Evolutionary conservation across 371 early-diverging fungal genomes (phyloP), one percentile per base, ranked within the genome.

Genomic region (Rhizopus delemar): DNA sequence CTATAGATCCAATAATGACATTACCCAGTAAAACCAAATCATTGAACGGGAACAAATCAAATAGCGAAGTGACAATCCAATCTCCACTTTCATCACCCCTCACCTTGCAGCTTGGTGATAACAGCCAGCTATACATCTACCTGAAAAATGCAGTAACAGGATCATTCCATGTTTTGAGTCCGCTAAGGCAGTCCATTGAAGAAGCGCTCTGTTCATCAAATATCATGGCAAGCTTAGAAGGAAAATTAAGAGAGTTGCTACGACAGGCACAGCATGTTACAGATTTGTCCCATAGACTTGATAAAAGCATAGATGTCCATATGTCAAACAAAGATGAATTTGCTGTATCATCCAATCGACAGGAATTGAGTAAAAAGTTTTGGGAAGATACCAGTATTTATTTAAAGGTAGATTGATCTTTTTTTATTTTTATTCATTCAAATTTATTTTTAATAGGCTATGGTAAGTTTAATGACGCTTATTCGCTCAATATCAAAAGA

Each of bases 331-430:
- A 65, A 12, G 63, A 57, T 22, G 58, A 63, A 4, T 51, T 51
- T 9, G 3, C 51, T 5, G 43, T 60, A 33, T 22, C 22, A 5
- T 53, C 28, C 46, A 50, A 46, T 62, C 56, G 7, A 48, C 63
- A 5, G 34, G 51, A 22, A 54, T 62, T 22, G 66, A 69, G 22
- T 22, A 22, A 67, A 41, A 60, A 53, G 13, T 65, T 79, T 7
- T 75, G 73, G 74, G 74, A 76, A 58, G 77, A 79, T 53, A 70
- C 74, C 9, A 72, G 71, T 41, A 56, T 64, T n/a, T 74, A 69
- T 71, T 56, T 79, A 32, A 74, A 74, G 68, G 78, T 74, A 66
- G 59, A 35, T 5, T 29, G 29, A 34, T 31, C 6, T 33, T 31
- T 12, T 36, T 33, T 8, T 31, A 31, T 36, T 54, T 41, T 6